Conservation (phyloP, 2,329 filamentous ascomycete genomes). For the Bipolaris victoriae region DNA sequence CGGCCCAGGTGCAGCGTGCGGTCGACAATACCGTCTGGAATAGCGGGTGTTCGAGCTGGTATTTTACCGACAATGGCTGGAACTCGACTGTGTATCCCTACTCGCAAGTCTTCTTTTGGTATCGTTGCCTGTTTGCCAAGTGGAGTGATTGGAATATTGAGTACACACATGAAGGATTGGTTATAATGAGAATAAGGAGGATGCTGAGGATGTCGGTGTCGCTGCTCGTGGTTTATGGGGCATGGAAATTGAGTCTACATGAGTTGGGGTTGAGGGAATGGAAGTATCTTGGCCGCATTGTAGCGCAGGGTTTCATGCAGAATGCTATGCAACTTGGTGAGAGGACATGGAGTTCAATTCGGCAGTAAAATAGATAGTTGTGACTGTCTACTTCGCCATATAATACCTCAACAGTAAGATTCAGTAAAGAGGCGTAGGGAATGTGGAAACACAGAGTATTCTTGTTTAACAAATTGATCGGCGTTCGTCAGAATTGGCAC, state of each 20-base stretch:
- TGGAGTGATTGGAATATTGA: constrained; percentile 62
- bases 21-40: constrained; percentile 60
- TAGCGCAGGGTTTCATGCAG: constrained; percentile 19
- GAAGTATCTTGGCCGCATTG: constrained; percentile 15
- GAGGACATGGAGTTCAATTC: constrained; percentile 6
- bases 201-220: constrained; percentile 27
- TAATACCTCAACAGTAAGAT: background rate
- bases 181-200: constrained; percentile 35
- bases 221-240: constrained; percentile 28
- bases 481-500: background rate
- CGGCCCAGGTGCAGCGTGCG: constrained; percentile 49
- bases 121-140: constrained; percentile 59
- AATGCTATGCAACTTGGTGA: constrained; percentile 13
- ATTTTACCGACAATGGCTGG: constrained; percentile 77
- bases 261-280: constrained; percentile 33
- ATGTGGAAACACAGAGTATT: background rate
- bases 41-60: constrained; percentile 64
- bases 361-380: background rate
- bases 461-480: background rate
- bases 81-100: constrained; percentile 72
- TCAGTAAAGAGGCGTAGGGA: background rate
- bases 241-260: constrained; percentile 33
- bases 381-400: background rate
- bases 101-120: constrained; percentile 59
- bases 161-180: constrained; percentile 57